These are phyloP conservation scores for Boletus reticuloceps DNA, from an alignment of 768 basidiomycete species.

Conservation along the genomic window DNA sequence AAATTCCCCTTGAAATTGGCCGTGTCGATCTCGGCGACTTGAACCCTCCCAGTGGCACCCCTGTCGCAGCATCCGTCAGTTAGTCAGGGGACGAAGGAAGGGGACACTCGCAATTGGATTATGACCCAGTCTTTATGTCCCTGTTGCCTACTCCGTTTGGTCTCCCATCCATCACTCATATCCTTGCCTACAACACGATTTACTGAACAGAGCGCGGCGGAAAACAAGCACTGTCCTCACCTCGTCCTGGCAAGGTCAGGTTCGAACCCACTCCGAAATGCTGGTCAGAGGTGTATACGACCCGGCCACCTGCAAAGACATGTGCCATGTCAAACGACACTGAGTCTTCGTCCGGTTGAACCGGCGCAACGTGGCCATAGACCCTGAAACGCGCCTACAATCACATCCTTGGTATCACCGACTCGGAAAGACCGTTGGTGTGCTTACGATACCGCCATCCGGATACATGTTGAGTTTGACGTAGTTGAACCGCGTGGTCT, in stretches of 20 bases:
- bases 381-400: constrained; percentile 86
- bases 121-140: constrained; percentile 92
- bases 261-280: constrained; percentile 94
- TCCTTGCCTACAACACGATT: constrained; percentile 53
- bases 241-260: constrained; percentile 87
- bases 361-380: constrained; percentile 75
- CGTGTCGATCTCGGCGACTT: constrained; percentile 86
- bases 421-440: neutral
- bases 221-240: constrained; percentile 27
- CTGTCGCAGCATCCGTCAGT: constrained; percentile 35
- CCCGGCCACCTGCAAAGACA: constrained; percentile 85
- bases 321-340: constrained; percentile 81
- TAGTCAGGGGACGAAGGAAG: neutral
- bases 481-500: constrained; percentile 57
- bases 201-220: neutral
- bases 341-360: constrained; percentile 49
- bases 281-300: constrained; percentile 86
- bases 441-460: constrained; percentile 87
- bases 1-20: constrained; percentile 96
- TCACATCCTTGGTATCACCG: neutral
- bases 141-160: constrained; percentile 75
- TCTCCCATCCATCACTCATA: constrained; percentile 99
- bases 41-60: constrained; percentile 70
- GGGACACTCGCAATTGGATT: constrained; percentile 68
- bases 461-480: constrained; percentile 95